These are phyloP conservation scores for Trichomonas vaginalis DNA, from an alignment of 208 protist species.

Conservation along the genomic window DNA sequence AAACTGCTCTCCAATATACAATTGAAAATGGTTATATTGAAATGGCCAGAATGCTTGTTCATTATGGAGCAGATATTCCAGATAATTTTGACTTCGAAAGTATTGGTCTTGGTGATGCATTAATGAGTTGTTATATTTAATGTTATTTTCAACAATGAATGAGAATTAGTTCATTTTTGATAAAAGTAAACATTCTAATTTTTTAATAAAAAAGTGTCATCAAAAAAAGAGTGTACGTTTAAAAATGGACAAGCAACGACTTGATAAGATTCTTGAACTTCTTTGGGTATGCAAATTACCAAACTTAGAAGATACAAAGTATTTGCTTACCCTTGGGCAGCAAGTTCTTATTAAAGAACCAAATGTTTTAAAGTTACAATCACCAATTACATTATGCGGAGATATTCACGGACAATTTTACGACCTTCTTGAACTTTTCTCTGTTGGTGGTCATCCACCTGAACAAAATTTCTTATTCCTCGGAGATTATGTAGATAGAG, in stretches of 20 bases:
- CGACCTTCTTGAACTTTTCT: slow-evolving; percentile 34
- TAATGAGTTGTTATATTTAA: no score
- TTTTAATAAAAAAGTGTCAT: neutral
- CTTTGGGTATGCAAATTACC: slow-evolving; percentile 15
- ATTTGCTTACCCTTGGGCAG: neutral
- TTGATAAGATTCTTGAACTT: neutral
- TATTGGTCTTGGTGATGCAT: no score
- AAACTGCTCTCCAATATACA: no score
- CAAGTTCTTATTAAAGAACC: slow-evolving; percentile 19
- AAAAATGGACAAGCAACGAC: neutral
- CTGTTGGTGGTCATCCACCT: slow-evolving; percentile 26
- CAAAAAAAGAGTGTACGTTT: neutral
- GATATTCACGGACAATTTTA: slow-evolving; percentile 43
- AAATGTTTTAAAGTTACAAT: slow-evolving; percentile 27
- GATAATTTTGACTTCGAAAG: no score
- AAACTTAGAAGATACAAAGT: neutral
- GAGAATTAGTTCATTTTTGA: neutral
- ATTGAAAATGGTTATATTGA: no score
- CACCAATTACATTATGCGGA: slow-evolving; percentile 35
- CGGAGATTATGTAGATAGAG: slow-evolving; percentile 42
- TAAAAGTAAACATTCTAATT: neutral
- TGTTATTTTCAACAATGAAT: neutral
- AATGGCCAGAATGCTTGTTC: no score
- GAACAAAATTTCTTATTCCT: slow-evolving; percentile 35
- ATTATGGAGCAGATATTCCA: no score